Evolutionary conservation across 2,329 filamentous ascomycete genomes (phyloP), one percentile per base, ranked within the genome.

Genomic region (Graphilbum ipis-grandicollis): DNA sequence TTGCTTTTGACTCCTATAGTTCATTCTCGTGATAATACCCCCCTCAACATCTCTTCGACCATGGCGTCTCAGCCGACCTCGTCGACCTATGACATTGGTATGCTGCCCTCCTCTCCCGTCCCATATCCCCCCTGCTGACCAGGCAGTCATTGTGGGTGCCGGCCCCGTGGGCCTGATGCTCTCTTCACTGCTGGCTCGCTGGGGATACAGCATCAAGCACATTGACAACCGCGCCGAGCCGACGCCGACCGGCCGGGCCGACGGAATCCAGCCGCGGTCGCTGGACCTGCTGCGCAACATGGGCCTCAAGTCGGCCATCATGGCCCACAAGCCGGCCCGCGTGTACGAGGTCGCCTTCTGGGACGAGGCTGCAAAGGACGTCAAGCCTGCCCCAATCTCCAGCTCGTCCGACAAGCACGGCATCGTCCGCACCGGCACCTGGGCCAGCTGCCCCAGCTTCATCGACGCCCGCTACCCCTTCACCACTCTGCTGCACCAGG

Each of bases 191-290:
- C 69, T 94, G 43, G 81, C 83, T 42, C 69, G 85, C 61, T 93
- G 85, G 83, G 86, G 86, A 17, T 94, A 93, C 65, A 84, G 75
- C 55, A 83, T 94, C 56, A 93, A 88, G 64, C 84, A 93, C 58
- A 84, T 93, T 51, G 86, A 93, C 59, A 93, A 92, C 58, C 71
- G 85, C 41, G 66, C 83, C 2, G 80, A 88, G 50, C 85, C 85
- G 14, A 93, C 85, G 12, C 52, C 73, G 3, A 93, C 84, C 17
- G 85, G 85, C 37, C 80, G 85, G 44, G 86, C 85, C 39, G 85
- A 93, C 57, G 85, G 84, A 43, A 92, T 94, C 40, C 85, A 93
- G 59, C 85, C 85, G 28, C 76, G 86, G 29, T 92, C 85, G 0
- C 65, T 92, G 19, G 85, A 93, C 48, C 69, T 93, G 14, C 65